Base-by-base conservation (phyloP, 805 yeast genomes). In the Scheffersomyces amazonensis region DNA sequence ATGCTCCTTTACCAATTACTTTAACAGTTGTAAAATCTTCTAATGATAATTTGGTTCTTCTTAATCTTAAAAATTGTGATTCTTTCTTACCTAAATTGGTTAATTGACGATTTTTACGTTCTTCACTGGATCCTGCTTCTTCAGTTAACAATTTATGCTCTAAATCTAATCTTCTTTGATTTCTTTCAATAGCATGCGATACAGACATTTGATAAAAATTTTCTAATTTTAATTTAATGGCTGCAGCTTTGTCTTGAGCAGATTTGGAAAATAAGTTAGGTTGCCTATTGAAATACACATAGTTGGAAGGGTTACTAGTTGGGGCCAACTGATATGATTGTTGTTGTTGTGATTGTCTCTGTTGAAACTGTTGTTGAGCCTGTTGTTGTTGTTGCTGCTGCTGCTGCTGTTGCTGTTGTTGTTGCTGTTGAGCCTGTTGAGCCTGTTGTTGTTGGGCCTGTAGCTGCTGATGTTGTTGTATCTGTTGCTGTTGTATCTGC, bases 1-100 rank as follows among this genome's bases (percentile, higher is more conserved):
- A 93, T 0, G 99, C 96, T 46, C 99, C 99, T 60, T 93, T 93
- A 35, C 99, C 99, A 78, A 73, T 78, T 24, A 85, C 96, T 62
- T 88, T 88, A 38, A 89, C 95, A 1, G 96, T 89, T 42, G 72
- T 77, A 64, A 89, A 87, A 64, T 89, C 97, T 29, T 84, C 93
- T 31, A 88, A 68, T 1, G 88, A 76, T 37, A 89, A 69, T 54
- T 89, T 77, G 1, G 96, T 89, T 59, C 97, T 77, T 49, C 96
- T 70, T 39, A 89, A 72, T 45, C 97, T 75, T 54, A 90, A 67
- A 50, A 86, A 89, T 44, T 86, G 90, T 5, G 95, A 83, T 62
- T 89, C 96, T 50, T 87, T 88, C 55, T 81, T 83, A 27, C 98
- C 97, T 46, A 91, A 71, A 28, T 87, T 77, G 46, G 81, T 81